Evolutionary conservation across 2,329 filamentous ascomycete genomes (phyloP).

Genomic region (Blastomyces emzantsi): DNA sequence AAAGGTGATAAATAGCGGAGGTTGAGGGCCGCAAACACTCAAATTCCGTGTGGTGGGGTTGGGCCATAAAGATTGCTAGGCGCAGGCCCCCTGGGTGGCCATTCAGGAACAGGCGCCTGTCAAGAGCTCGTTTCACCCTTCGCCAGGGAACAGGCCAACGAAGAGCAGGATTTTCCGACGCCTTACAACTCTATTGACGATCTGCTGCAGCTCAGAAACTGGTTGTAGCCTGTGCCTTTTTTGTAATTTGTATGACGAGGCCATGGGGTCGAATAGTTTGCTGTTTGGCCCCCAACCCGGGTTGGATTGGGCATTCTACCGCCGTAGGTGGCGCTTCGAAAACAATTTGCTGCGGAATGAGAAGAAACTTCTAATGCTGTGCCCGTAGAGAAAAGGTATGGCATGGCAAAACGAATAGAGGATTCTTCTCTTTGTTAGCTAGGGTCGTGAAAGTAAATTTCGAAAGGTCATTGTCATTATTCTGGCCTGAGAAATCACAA

Average conservation of each 20-base stretch:
- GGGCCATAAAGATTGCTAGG: not conserved
- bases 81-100: not conserved
- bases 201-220: constrained; percentile 1
- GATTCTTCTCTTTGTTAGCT: not conserved
- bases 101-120: not conserved
- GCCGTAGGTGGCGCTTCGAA: not conserved
- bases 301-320: not conserved
- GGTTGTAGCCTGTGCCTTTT: not conserved
- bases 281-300: not conserved
- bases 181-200: not conserved
- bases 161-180: not conserved
- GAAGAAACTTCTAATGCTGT: not conserved
- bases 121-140: not conserved
- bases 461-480: not conserved
- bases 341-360: not conserved
- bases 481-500: not conserved
- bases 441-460: not conserved
- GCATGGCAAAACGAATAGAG: not conserved
- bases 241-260: not conserved
- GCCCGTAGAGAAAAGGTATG: not conserved
- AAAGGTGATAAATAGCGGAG: not conserved
- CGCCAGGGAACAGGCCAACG: not conserved
- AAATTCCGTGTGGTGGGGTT: not conserved
- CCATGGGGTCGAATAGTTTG: not conserved
- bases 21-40: not conserved